phyloP scores from a whole-genome alignment of 805 yeast species.

The Schizosaccharomyces cryophilus region DNA sequence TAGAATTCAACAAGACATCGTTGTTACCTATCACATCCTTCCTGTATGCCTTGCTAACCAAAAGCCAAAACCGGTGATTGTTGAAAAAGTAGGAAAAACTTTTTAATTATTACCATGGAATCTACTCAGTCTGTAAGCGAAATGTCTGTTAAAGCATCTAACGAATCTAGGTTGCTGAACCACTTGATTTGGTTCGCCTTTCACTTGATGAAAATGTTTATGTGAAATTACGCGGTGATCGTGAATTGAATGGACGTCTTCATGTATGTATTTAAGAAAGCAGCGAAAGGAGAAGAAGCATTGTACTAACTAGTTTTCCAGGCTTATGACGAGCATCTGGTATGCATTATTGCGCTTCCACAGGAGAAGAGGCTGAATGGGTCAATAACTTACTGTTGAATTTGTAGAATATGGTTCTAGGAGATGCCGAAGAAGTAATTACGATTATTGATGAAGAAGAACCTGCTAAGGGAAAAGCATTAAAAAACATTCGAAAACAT shows the following conservation, averaged over 20 bases:
- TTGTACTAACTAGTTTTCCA: background rate
- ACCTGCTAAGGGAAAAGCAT: slow-evolving; percentile 5
- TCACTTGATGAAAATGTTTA: slow-evolving; percentile 68
- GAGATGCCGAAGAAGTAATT: slow-evolving; percentile 74
- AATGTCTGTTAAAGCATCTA: background rate
- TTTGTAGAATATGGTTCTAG: slow-evolving; percentile 48
- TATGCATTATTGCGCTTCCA: background rate
- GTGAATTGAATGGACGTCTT: slow-evolving; percentile 71
- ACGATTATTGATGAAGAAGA: slow-evolving; percentile 30
- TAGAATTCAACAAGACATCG: too few relatives aligned
- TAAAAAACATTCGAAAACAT: slow-evolving; percentile 25
- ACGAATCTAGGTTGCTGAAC: slow-evolving; percentile 25
- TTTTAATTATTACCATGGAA: background rate
- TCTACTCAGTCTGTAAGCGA: background rate
- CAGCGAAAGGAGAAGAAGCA: slow-evolving; percentile 62
- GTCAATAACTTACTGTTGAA: background rate
- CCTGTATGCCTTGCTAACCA: too few relatives aligned
- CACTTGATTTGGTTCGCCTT: slow-evolving; percentile 69
- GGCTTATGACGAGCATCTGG: slow-evolving; percentile 3
- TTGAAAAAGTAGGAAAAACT: background rate
- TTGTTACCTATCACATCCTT: too few relatives aligned
- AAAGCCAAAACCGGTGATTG: background rate
- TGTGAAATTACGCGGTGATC: slow-evolving; percentile 78
- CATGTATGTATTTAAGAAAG: slow-evolving; percentile 43
- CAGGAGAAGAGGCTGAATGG: background rate